These are phyloP conservation scores for Persicaria maculosa DNA, from an alignment of 148 eudicot species.

Conservation along the genomic window DNA sequence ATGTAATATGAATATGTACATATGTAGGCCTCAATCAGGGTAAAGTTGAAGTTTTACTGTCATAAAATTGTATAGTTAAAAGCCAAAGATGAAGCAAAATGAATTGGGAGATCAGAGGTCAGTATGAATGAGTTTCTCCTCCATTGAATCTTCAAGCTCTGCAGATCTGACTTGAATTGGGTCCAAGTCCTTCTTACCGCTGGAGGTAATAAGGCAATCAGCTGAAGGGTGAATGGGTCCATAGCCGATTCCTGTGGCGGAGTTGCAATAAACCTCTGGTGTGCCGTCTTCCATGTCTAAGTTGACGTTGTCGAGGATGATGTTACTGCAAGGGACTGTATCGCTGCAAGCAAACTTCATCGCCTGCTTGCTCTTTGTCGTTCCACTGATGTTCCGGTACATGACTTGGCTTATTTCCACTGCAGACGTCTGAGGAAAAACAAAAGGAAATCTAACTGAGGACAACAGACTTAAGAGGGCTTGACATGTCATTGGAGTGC, in stretches of 20 bases:
- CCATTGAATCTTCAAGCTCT: constrained; percentile 18
- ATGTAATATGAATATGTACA: neutral
- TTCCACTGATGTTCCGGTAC: constrained; percentile 76
- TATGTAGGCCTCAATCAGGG: neutral
- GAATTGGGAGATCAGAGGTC: constrained; percentile 45
- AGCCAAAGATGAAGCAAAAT: neutral
- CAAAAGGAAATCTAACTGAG: neutral
- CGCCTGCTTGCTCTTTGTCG: constrained; percentile 57
- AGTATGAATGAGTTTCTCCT: constrained; percentile 46
- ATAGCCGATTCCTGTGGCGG: constrained; percentile 52
- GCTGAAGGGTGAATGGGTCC: constrained; percentile 73
- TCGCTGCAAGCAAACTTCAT: constrained; percentile 92
- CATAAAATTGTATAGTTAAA: constrained; percentile 6
- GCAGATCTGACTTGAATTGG: constrained; percentile 22
- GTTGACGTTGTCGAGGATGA: constrained; percentile 63
- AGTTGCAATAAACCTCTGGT: constrained; percentile 62
- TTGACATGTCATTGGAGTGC: neutral
- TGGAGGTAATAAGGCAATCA: constrained; percentile 67
- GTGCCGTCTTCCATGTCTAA: constrained; percentile 57
- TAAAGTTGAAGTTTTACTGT: neutral
- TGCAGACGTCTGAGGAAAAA: constrained; percentile 47
- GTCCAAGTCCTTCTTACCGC: constrained; percentile 24
- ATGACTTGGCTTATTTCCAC: constrained; percentile 72
- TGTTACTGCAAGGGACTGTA: constrained; percentile 64
- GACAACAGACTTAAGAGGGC: neutral